Percentiles rank a stretch among this genome's conserved stretches.
Conservation (phyloP, 192 early-diverging fungal species). For the Linnemannia exigua region DNA sequence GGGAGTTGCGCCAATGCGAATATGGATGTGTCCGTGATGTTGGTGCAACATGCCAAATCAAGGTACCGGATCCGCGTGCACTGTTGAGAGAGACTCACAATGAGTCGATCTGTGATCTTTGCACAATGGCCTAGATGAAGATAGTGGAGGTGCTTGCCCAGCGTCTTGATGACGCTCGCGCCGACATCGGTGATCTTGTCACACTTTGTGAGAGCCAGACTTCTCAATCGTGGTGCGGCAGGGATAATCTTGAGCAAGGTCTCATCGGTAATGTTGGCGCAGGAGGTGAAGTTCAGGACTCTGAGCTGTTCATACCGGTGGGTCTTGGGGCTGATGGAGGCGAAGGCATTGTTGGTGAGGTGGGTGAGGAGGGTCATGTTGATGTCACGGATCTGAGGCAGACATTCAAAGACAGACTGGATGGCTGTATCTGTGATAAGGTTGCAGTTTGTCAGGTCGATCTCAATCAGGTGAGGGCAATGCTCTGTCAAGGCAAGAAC, state of each 20-base stretch:
- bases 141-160: constrained; percentile 71
- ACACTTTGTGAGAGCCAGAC: constrained; percentile 69
- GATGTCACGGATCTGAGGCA: constrained; percentile 65
- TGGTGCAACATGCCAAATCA: constrained; percentile 68
- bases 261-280: constrained; percentile 62
- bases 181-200: constrained; percentile 66
- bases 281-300: constrained; percentile 65
- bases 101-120: constrained; percentile 63
- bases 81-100: constrained; percentile 58
- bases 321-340: constrained; percentile 27
- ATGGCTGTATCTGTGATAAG: constrained; percentile 61
- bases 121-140: constrained; percentile 70
- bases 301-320: constrained; percentile 65
- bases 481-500: constrained; percentile 60
- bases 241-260: constrained; percentile 57
- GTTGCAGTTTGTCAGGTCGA: constrained; percentile 67
- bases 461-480: constrained; percentile 66
- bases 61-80: constrained; percentile 70
- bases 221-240: constrained; percentile 65
- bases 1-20: constrained; percentile 66
- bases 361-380: constrained; percentile 56
- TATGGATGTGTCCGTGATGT: constrained; percentile 65
- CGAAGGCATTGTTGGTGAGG: constrained; percentile 58
- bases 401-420: constrained; percentile 56
- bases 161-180: constrained; percentile 59